Base-by-base conservation (phyloP, 2,329 filamentous ascomycete genomes). In the Colletotrichum agaves region DNA sequence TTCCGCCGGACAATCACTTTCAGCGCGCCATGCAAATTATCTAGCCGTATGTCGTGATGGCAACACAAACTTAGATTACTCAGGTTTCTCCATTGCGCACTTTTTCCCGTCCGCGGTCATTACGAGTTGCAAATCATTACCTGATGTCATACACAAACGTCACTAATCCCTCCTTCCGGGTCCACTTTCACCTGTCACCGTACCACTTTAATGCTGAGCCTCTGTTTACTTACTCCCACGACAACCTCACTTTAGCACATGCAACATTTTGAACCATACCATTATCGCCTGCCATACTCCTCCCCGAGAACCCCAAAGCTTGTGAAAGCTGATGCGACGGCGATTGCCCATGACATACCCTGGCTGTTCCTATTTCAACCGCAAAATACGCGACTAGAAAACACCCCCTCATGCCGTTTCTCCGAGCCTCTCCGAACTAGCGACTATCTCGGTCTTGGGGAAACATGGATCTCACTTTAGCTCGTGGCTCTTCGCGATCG, bases 41-140 rank as follows among this genome's bases (percentile, higher is more conserved):
- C 27, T 31, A 31, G 21, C 27, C 3, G n/a, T 21, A 67, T 64
- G 31, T 64, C 61, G 64, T 55, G 64, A 67, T 67, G 27, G 37
- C 19, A 63, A 61, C 21, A 33, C 15, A 23, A 57, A 21, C 44
- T 44, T 23, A 10, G 52, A 63, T 67, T 61, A 64, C 52, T 64
- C 46, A 64, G 47, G 47, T 31, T 17, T 57, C 60, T 21, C 53
- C 47, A 60, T 67, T 31, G 53, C 64, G 64, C 47, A 12, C 47
- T 17, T 17, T 7, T 17, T 27, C 27, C 17, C 27, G 10, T 31
- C 21, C 31, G 64, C 46, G 39, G 53, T 64, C 39, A 37, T 11
- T n/a, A 37, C 31, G 47, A 15, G 61, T 57, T 27, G 43, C 59
- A 37, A 58, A 58, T 58, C 46, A 58, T 53, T 52, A 58, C 64